Conservation (phyloP, 2,329 filamentous ascomycete genomes). For the Anisogramma anomala region DNA sequence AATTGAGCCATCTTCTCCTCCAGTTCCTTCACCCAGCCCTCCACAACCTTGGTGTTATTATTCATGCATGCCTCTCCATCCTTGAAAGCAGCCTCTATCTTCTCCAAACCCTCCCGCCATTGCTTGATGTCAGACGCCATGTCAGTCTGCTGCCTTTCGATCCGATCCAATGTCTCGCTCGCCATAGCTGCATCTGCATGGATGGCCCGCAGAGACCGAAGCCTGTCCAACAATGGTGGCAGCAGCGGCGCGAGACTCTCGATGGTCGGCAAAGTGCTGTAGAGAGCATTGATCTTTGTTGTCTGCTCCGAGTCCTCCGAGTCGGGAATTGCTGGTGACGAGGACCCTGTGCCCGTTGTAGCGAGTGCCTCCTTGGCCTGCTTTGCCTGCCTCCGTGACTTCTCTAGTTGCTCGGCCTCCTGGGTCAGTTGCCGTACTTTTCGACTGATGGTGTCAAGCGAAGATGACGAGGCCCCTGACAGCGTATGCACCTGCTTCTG, state of each 20-base stretch:
- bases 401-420: conserved; percentile 62
- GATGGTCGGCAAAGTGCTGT: conserved; percentile 78
- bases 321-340: conserved; percentile 24
- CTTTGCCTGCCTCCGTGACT: conserved; percentile 51
- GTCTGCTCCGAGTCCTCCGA: conserved; percentile 55
- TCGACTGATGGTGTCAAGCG: conserved; percentile 59
- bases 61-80: conserved; percentile 59
- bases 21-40: conserved; percentile 78
- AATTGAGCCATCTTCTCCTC: conserved; percentile 62
- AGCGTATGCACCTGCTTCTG: conserved; percentile 71
- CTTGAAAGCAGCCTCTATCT: conserved; percentile 43
- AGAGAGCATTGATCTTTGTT: conserved; percentile 82
- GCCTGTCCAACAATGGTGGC: conserved; percentile 71
- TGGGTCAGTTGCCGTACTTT: conserved; percentile 58
- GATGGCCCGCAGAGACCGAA: conserved; percentile 71
- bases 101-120: conserved; percentile 16
- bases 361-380: conserved; percentile 48
- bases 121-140: conserved; percentile 63
- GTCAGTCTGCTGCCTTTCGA: conserved; percentile 71
- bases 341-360: conserved; percentile 24
- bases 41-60: conserved; percentile 73
- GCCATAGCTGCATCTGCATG: conserved; percentile 81
- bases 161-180: conserved; percentile 59
- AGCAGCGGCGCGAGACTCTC: conserved; percentile 76
- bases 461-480: conserved; percentile 58